Percentiles rank a stretch among this genome's conserved stretches.
phyloP scores from a whole-genome alignment of 495 filamentous ascomycete species.

The Talaromyces stipitatus region DNA sequence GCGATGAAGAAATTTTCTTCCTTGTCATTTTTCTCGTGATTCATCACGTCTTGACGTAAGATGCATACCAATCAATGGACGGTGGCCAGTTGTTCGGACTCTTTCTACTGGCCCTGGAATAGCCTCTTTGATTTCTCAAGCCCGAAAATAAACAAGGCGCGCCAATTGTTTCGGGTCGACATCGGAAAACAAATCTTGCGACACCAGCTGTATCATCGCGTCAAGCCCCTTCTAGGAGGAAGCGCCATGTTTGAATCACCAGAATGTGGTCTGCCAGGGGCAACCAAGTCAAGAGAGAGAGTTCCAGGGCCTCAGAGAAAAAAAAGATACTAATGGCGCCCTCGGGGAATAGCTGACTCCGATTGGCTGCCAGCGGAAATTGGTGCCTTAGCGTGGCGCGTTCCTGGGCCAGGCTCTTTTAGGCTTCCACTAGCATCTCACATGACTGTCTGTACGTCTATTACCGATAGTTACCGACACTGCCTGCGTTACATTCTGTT shows the following conservation, averaged over 20 bases:
- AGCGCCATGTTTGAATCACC: neutral
- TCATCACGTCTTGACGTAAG: neutral
- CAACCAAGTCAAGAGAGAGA: neutral
- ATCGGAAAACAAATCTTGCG: neutral
- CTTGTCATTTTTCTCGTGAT: neutral
- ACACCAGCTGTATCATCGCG: neutral
- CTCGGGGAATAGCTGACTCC: neutral
- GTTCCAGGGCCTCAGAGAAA: neutral
- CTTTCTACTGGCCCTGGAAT: neutral
- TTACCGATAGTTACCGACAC: neutral
- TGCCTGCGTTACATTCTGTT: neutral
- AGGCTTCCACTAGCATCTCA: neutral
- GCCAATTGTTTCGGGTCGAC: neutral
- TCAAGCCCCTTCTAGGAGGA: neutral
- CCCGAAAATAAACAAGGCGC: neutral
- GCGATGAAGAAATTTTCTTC: neutral
- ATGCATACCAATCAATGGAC: neutral
- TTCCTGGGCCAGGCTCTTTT: neutral
- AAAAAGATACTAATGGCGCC: neutral
- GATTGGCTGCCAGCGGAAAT: neutral
- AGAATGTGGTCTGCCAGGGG: neutral
- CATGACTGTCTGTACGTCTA: neutral
- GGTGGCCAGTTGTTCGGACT: neutral
- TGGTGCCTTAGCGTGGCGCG: slow-evolving; percentile 2
- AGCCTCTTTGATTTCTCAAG: neutral